Evolutionary conservation across 139 green algal species (phyloP).

Genomic region (Micromonas commoda): DNA sequence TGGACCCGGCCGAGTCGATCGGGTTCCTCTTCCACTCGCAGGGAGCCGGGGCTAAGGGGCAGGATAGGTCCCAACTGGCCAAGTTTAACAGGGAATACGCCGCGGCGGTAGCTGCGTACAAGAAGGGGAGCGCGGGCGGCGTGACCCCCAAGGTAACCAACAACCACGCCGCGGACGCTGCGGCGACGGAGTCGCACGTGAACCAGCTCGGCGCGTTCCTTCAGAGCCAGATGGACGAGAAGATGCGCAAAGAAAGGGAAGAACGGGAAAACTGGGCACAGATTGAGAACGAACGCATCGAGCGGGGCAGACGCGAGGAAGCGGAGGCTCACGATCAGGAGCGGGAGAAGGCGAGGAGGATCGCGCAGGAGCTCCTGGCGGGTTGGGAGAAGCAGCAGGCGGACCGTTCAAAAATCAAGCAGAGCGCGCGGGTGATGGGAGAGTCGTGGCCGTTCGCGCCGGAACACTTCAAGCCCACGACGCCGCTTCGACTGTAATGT

Average conservation of each 20-base stretch:
- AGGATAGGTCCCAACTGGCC: not conserved
- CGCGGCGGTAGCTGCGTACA: not conserved
- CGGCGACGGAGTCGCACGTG: not conserved
- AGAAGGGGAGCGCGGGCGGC: not conserved
- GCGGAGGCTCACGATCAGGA: too few species aligned
- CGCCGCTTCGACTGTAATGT: too few species aligned
- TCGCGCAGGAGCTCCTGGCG: not conserved
- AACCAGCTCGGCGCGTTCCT: not conserved
- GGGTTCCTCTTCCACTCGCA: not conserved
- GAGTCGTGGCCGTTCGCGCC: not conserved
- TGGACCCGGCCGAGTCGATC: not conserved
- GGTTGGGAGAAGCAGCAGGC: not conserved
- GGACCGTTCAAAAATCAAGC: not conserved
- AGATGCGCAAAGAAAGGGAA: not conserved
- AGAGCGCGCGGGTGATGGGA: not conserved
- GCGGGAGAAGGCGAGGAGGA: not conserved
- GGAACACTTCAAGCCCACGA: not conserved
- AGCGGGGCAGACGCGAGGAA: not conserved
- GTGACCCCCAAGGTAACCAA: not conserved
- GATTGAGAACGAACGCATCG: not conserved
- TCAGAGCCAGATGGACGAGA: not conserved
- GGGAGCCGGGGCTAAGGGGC: not conserved
- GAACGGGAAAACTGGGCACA: too few species aligned
- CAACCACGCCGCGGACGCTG: not conserved
- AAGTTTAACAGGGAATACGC: not conserved